A percentile compares a stretch with the other conserved stretches of the same genome.
Conservation (phyloP, 805 yeast species). For the Candida xiaguanensis region DNA sequence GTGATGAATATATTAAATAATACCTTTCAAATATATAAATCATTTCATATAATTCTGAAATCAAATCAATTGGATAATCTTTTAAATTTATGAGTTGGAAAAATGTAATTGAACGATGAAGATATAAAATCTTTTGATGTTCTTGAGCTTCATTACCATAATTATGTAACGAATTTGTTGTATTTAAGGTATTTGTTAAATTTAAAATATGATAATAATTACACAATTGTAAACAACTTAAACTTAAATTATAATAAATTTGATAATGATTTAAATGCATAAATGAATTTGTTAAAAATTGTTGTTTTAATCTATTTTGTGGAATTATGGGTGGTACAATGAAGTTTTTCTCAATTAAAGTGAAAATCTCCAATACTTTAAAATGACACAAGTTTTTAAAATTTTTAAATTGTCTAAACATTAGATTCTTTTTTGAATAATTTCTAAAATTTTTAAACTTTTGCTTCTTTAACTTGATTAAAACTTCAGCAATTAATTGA, state of each 20-base stretch:
- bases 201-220: constrained; percentile 28
- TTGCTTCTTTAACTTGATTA: constrained; percentile 25
- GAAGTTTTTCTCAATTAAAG: constrained; percentile 16
- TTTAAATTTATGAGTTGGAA: constrained; percentile 28
- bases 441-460: constrained; percentile 18
- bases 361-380: constrained; percentile 26
- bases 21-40: constrained; percentile 27
- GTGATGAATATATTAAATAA: constrained; percentile 15
- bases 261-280: constrained; percentile 19
- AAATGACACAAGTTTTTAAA: constrained; percentile 23
- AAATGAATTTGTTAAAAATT: constrained; percentile 10
- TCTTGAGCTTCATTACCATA: constrained; percentile 20
- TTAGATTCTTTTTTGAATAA: constrained; percentile 14
- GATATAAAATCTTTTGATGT: constrained; percentile 27
- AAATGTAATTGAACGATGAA: constrained; percentile 26
- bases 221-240: constrained; percentile 25
- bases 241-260: constrained; percentile 27
- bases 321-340: constrained; percentile 14
- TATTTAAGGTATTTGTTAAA: constrained; percentile 21
- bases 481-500: constrained; percentile 25
- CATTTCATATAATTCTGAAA: constrained; percentile 29
- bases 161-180: constrained; percentile 2
- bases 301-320: neutral
- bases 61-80: constrained; percentile 17
- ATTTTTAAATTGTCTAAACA: constrained; percentile 18